phyloP scores from a whole-genome alignment of 305 asterid species.

The Withania somnifera region DNA sequence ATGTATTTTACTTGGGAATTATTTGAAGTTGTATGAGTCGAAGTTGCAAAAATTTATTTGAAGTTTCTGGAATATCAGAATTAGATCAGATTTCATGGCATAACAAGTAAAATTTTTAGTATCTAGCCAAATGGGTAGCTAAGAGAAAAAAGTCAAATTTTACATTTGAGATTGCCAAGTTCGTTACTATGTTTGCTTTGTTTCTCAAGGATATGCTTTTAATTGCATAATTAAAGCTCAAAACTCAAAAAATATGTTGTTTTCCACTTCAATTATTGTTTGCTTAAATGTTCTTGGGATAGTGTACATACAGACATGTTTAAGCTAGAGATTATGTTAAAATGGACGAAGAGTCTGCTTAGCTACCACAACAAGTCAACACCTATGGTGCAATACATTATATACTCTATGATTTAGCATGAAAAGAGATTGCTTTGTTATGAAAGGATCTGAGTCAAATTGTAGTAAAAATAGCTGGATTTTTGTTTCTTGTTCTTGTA shows the following conservation, averaged over 20 bases:
- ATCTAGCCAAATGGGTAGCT: too few relatives aligned
- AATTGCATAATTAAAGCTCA: neutral
- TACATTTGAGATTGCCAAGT: neutral
- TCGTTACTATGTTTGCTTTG: neutral
- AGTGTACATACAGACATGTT: neutral
- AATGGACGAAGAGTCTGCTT: neutral
- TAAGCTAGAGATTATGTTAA: neutral
- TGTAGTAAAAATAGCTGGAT: neutral
- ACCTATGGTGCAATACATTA: neutral
- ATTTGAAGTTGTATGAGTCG: neutral
- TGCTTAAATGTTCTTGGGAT: neutral
- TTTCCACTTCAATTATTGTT: neutral
- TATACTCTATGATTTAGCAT: neutral
- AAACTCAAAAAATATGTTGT: neutral
- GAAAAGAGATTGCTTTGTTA: neutral
- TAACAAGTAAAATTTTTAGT: too few relatives aligned
- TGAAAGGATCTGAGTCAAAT: neutral
- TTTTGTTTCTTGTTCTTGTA: neutral
- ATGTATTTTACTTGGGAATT: neutral
- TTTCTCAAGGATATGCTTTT: neutral
- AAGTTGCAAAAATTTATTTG: too few relatives aligned
- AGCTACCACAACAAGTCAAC: neutral
- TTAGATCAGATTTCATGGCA: too few relatives aligned
- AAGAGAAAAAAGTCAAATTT: neutral
- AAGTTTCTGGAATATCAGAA: too few relatives aligned